Conservation (phyloP, 2,329 filamentous ascomycete genomes). For the Thermoascus crustaceus region DNA sequence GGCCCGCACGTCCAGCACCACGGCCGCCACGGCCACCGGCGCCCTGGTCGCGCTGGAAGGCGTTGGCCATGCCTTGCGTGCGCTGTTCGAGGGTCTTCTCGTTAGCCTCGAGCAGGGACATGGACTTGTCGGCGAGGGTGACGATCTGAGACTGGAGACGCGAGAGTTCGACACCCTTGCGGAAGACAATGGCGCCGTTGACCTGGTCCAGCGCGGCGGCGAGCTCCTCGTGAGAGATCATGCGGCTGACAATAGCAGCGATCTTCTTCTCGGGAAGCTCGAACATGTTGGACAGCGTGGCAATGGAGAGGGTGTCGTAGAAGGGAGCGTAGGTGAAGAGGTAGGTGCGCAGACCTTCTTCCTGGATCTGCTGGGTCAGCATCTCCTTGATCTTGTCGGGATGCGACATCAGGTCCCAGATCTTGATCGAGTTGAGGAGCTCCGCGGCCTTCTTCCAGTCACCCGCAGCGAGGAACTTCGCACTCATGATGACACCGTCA, state of each 20-base stretch:
- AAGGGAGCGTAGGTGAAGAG: constrained; percentile 99
- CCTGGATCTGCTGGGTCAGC: constrained; percentile 96
- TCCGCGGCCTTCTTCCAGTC: constrained; percentile 97
- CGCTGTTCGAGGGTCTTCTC: constrained; percentile 95
- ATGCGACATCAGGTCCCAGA: constrained; percentile 96
- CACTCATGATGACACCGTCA: constrained; percentile 98
- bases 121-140: constrained; percentile 92
- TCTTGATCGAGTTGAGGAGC: constrained; percentile 97
- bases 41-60: constrained; percentile 86
- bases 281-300: constrained; percentile 86
- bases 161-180: constrained; percentile 97
- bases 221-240: constrained; percentile 99
- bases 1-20: constrained; percentile 37
- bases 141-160: constrained; percentile 91
- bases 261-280: constrained; percentile 88
- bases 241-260: constrained; percentile 91
- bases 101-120: constrained; percentile 90
- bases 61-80: constrained; percentile 90
- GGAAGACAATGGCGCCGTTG: constrained; percentile 95
- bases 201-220: constrained; percentile 95
- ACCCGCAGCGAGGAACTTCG: constrained; percentile 89
- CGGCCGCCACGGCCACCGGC: constrained; percentile 60
- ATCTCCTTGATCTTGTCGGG: constrained; percentile 90
- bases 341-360: constrained; percentile 95
- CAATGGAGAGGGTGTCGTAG: constrained; percentile 90